phyloP scores from a whole-genome alignment of 106 monocot species.

The Gastrodia elata region DNA sequence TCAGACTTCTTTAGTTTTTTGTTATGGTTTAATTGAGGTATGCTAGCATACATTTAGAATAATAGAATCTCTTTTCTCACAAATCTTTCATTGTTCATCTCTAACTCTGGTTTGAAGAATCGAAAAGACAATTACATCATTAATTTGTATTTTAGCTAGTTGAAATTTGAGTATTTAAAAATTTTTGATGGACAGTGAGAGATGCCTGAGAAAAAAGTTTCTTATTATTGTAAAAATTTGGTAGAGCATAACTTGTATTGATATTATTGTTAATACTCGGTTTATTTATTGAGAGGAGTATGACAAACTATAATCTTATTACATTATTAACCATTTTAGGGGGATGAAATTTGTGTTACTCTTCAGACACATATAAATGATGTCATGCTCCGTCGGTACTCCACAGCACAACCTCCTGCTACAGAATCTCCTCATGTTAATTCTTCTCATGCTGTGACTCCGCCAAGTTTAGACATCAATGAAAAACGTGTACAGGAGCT shows the following conservation, averaged over 20 bases:
- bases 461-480: slow-evolving; percentile 40
- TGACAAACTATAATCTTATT: not conserved
- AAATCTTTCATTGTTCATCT: too few relatives aligned
- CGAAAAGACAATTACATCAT: too few relatives aligned
- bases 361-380: slow-evolving; percentile 99
- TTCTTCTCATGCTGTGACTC: slow-evolving; percentile 35
- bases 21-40: not conserved
- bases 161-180: too few relatives aligned
- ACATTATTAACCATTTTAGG: slow-evolving; percentile 38
- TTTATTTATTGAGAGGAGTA: not conserved
- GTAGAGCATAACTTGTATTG: not conserved
- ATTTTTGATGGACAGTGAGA: too few relatives aligned
- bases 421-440: slow-evolving; percentile 53
- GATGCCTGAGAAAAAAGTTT: too few relatives aligned
- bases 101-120: too few relatives aligned
- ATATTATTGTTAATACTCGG: slow-evolving; percentile 1
- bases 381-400: slow-evolving; percentile 91
- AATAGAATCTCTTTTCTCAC: too few relatives aligned
- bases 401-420: slow-evolving; percentile 62
- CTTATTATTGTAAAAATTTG: too few relatives aligned
- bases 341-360: slow-evolving; percentile 98
- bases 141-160: too few relatives aligned
- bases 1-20: slow-evolving; percentile 11
- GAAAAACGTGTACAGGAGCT: slow-evolving; percentile 73
- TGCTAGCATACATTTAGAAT: too few relatives aligned